A percentile compares a stretch with the other conserved stretches of the same genome.
Evolutionary conservation across 257 asterid species (phyloP).

Genomic region (Fraxinus excelsior): DNA sequence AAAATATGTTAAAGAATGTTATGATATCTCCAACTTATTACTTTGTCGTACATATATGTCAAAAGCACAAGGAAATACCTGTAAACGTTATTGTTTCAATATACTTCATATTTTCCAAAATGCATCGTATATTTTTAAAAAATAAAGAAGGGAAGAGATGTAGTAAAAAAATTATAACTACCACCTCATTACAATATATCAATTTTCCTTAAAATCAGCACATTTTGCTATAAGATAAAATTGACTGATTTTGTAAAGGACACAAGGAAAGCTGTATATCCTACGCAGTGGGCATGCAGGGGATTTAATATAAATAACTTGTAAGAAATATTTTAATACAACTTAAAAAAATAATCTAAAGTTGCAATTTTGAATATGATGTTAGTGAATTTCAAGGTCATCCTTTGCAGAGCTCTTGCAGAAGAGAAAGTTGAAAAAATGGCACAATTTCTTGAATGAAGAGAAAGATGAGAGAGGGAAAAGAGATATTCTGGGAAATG

Average conservation of each 20-base stretch:
- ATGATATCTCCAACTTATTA: background rate
- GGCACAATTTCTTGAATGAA: background rate
- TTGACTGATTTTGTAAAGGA: background rate
- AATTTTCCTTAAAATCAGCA: too few relatives aligned
- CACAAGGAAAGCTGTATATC: background rate
- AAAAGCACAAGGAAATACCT: too few relatives aligned
- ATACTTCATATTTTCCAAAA: background rate
- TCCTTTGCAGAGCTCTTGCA: background rate
- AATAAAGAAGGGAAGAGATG: too few relatives aligned
- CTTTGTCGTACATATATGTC: background rate
- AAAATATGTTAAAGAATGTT: background rate
- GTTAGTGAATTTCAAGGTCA: background rate
- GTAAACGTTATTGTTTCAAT: too few relatives aligned
- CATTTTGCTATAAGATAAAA: too few relatives aligned
- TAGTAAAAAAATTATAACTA: too few relatives aligned
- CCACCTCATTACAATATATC: too few relatives aligned
- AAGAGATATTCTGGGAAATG: background rate
- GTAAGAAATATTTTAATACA: too few relatives aligned
- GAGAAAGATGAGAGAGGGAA: background rate
- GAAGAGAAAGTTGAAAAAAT: background rate
- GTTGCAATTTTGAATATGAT: too few relatives aligned
- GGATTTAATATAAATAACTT: too few relatives aligned
- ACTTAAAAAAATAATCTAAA: too few relatives aligned
- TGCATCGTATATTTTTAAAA: too few relatives aligned
- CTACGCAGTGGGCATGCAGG: background rate